These are phyloP conservation scores for Penicillium argentinense DNA, from an alignment of 495 filamentous ascomycete species.

Conservation along the genomic window DNA sequence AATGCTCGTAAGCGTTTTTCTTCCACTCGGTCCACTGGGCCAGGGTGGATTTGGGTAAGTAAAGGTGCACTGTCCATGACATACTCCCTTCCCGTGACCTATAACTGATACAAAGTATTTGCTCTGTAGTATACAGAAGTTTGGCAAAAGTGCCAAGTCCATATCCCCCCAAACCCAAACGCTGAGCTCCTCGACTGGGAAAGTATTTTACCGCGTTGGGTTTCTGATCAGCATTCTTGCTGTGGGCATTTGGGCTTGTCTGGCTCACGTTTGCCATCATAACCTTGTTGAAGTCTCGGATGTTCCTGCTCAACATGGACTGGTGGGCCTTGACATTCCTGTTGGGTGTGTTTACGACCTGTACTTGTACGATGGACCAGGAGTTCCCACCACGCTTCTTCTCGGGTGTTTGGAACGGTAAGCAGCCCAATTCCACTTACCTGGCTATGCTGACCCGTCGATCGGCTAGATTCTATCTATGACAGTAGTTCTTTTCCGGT, in stretches of 20 bases:
- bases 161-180: constrained; percentile 53
- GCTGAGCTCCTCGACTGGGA: constrained; percentile 42
- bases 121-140: constrained; percentile 42
- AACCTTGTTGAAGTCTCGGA: constrained; percentile 29
- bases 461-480: constrained; percentile 44
- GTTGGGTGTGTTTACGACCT: constrained; percentile 52
- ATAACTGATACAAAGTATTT: neutral
- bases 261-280: constrained; percentile 60
- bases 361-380: constrained; percentile 48
- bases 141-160: constrained; percentile 50
- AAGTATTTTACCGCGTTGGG: constrained; percentile 55
- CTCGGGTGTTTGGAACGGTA: constrained; percentile 49
- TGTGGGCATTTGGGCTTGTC: constrained; percentile 62
- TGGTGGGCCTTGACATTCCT: constrained; percentile 71
- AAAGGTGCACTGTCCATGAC: too few species aligned
- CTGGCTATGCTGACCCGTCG: neutral
- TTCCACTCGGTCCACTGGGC: constrained; percentile 61
- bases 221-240: constrained; percentile 47
- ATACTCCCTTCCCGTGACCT: too few species aligned
- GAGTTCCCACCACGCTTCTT: constrained; percentile 57
- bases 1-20: constrained; percentile 60
- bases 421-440: constrained; percentile 3
- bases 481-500: constrained; percentile 51
- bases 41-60: constrained; percentile 54
- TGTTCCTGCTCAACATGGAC: constrained; percentile 65